Percentiles rank a stretch among this genome's conserved stretches.
phyloP scores from a whole-genome alignment of 2,329 filamentous ascomycete species.

The Hypoxylon sp. region DNA sequence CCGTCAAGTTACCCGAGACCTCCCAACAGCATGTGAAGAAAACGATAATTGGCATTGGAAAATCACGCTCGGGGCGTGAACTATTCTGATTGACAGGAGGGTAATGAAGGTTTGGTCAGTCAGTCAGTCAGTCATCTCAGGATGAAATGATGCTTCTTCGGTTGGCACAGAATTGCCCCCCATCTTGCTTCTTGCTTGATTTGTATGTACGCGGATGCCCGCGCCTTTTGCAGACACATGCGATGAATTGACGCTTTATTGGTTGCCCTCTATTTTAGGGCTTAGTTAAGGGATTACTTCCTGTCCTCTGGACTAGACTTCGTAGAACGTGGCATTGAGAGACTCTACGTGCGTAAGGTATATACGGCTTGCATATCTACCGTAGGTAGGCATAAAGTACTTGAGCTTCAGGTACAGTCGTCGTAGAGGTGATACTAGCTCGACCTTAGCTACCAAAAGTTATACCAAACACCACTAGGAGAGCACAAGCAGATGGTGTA shows the following conservation, averaged over 20 bases:
- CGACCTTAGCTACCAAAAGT: no score
- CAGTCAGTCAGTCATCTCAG: constrained; percentile 23
- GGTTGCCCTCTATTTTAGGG: not conserved
- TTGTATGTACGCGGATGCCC: constrained; percentile 26
- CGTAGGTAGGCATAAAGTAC: no score
- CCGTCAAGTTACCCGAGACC: not conserved
- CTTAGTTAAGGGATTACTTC: not conserved
- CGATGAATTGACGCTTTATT: constrained; percentile 7
- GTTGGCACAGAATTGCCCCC: constrained; percentile 6
- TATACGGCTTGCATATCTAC: no score
- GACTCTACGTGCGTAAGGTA: no score
- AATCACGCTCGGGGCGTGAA: constrained; percentile 21
- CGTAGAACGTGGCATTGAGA: not conserved
- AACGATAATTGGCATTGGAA: constrained; percentile 17
- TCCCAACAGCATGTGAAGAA: not conserved
- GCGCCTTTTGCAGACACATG: constrained; percentile 12
- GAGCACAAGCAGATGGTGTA: no score
- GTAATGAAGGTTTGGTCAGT: constrained; percentile 21
- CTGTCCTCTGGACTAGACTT: not conserved
- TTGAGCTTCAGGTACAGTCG: no score
- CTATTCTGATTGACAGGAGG: constrained; percentile 12
- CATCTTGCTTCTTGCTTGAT: constrained; percentile 18
- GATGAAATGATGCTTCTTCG: constrained; percentile 30
- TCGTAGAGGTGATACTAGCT: no score
- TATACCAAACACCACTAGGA: no score